A percentile compares a stretch with the other conserved stretches of the same genome.
Conservation (phyloP, 2,329 filamentous ascomycete species). For the Paramyrothecium roridum region DNA sequence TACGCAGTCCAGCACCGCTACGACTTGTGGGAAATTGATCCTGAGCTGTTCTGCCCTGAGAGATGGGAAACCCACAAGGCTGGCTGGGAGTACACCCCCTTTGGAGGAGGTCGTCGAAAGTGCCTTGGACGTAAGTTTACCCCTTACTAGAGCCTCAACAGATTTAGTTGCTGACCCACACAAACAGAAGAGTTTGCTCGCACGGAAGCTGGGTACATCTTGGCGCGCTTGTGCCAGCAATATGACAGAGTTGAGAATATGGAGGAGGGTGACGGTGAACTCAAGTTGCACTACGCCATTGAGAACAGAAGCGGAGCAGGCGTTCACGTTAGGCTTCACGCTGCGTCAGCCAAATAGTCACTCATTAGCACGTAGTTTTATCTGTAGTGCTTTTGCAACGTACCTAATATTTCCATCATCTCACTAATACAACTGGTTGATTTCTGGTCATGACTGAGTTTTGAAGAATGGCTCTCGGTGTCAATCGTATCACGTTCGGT, state of each 20-base stretch:
- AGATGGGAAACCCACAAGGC: conserved; percentile 26
- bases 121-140: conserved; percentile 22
- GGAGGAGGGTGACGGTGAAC: conserved; percentile 1
- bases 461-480: no score
- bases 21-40: conserved; percentile 35
- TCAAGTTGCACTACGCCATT: background rate
- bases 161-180: background rate
- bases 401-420: background rate
- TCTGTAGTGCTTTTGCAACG: background rate
- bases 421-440: no score
- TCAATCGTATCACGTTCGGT: no score
- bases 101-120: conserved; percentile 22
- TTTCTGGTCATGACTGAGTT: no score
- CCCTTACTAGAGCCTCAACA: background rate
- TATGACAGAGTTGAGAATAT: conserved; percentile 1
- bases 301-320: conserved; percentile 1
- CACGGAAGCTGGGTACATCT: background rate
- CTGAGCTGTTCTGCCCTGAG: conserved; percentile 37
- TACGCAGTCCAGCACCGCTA: conserved; percentile 30
- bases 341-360: background rate
- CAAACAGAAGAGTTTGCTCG: background rate
- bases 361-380: background rate
- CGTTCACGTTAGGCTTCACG: background rate
- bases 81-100: conserved; percentile 22
- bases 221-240: background rate